These are phyloP conservation scores for Phlebiopsis flavidoalba DNA, from an alignment of 768 basidiomycete genomes.

Conservation along the genomic window DNA sequence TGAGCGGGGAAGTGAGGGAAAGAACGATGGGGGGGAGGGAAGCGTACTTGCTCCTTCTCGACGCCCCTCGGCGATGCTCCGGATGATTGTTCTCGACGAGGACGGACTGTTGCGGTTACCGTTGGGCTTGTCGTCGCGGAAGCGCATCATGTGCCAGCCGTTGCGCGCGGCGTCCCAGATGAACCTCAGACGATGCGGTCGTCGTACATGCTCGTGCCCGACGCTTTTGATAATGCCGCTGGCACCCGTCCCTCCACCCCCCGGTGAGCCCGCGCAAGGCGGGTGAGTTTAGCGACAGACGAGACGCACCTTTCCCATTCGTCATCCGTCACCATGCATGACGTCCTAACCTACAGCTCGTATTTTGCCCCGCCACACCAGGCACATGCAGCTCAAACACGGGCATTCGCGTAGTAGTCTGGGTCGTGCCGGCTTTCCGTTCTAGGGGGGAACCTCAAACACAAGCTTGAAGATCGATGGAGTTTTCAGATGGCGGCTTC, in stretches of 20 bases:
- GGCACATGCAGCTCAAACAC: constrained; percentile 74
- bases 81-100: constrained; percentile 84
- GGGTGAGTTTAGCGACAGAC: constrained; percentile 5
- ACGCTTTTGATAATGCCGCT: constrained; percentile 85
- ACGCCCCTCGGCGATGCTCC: constrained; percentile 91
- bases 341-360: constrained; percentile 82
- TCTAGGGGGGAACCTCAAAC: constrained; percentile 85
- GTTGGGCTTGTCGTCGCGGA: constrained; percentile 89
- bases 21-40: background rate
- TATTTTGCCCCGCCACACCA: constrained; percentile 82
- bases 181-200: constrained; percentile 93
- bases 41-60: constrained; percentile 70
- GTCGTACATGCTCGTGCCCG: constrained; percentile 85
- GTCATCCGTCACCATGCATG: constrained; percentile 77
- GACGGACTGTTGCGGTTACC: constrained; percentile 71
- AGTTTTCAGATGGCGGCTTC: constrained; percentile 98
- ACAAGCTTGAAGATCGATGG: constrained; percentile 96
- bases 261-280: background rate
- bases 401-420: constrained; percentile 82
- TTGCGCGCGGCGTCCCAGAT: constrained; percentile 70
- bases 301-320: constrained; percentile 87
- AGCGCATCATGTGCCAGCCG: constrained; percentile 88
- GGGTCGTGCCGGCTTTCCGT: constrained; percentile 49
- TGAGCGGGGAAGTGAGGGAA: background rate
- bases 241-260: too few species aligned